A percentile compares a stretch with the other conserved stretches of the same genome.
Conservation (phyloP, 2,329 filamentous ascomycete species). For the Curvularia lunata region DNA sequence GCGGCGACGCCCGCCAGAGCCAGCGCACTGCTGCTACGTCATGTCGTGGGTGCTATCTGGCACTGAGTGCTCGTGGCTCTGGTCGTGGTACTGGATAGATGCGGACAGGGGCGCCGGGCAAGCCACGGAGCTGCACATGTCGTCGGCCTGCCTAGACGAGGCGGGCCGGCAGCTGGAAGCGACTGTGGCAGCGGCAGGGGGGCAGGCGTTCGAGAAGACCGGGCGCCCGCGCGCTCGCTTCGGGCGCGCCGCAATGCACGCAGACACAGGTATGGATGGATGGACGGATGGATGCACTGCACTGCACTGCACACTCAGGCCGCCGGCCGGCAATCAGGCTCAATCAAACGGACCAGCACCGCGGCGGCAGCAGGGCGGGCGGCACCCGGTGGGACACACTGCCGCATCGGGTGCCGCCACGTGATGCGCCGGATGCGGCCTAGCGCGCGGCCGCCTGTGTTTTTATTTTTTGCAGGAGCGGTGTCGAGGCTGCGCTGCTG, state of each 20-base stretch:
- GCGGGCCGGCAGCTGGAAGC: conserved; percentile 4
- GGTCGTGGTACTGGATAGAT: too few species aligned
- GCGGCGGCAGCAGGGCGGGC: not conserved
- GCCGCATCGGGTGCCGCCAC: not conserved
- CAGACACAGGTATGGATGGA: too few species aligned
- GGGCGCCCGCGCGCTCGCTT: too few species aligned
- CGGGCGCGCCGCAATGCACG: too few species aligned
- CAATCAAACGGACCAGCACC: conserved; percentile 13
- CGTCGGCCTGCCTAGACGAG: conserved; percentile 7
- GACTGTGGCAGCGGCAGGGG: conserved; percentile 8
- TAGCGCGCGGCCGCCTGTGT: not conserved
- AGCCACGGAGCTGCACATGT: conserved; percentile 2
- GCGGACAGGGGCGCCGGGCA: not conserved
- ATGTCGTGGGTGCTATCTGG: too few species aligned
- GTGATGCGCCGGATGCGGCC: conserved; percentile 6
- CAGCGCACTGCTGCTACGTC: conserved; percentile 7
- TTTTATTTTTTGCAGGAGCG: conserved; percentile 5
- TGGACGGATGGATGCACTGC: too few species aligned
- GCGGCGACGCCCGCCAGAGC: conserved; percentile 4
- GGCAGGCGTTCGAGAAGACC: conserved; percentile 3
- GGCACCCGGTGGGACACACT: conserved; percentile 5
- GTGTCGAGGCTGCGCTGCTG: not conserved
- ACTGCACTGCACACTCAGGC: conserved; percentile 11
- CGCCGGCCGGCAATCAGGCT: conserved; percentile 27
- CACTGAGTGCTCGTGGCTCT: too few species aligned